Evolutionary conservation across 2,329 filamentous ascomycete genomes (phyloP).

Genomic region (Penicillium rolfsii): DNA sequence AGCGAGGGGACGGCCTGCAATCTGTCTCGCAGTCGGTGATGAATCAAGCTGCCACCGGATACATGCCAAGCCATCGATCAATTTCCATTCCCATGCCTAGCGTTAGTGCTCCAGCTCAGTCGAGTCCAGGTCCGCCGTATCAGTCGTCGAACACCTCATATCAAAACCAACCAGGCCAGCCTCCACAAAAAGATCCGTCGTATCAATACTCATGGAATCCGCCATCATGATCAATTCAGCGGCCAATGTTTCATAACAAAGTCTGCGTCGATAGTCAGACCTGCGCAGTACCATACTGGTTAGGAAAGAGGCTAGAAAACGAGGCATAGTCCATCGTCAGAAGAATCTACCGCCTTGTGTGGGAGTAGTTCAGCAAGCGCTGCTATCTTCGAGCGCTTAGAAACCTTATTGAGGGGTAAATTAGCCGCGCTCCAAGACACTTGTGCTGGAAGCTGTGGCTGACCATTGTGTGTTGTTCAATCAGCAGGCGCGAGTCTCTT

Average conservation of each 20-base stretch:
- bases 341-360: neutral
- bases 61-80: conserved; percentile 23
- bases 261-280: neutral
- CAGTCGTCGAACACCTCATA: conserved; percentile 16
- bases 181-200: conserved; percentile 17
- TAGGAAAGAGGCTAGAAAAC: neutral
- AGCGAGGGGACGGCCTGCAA: conserved; percentile 19
- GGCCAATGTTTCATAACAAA: neutral
- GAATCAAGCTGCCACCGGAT: conserved; percentile 16
- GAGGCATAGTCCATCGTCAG: neutral
- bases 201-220: conserved; percentile 24
- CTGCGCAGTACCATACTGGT: neutral
- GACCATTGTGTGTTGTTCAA: neutral
- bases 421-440: neutral
- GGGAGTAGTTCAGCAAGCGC: neutral
- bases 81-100: conserved; percentile 26
- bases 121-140: conserved; percentile 12
- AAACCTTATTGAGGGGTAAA: neutral
- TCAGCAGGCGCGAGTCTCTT: neutral
- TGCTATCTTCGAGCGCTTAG: neutral
- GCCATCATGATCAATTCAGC: conserved; percentile 12
- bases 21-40: conserved; percentile 20
- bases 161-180: conserved; percentile 4
- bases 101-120: conserved; percentile 11
- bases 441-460: neutral